A percentile compares a stretch with the other conserved stretches of the same genome.
Conservation (phyloP, 495 filamentous ascomycete genomes). For the Pyrenula aspistea region DNA sequence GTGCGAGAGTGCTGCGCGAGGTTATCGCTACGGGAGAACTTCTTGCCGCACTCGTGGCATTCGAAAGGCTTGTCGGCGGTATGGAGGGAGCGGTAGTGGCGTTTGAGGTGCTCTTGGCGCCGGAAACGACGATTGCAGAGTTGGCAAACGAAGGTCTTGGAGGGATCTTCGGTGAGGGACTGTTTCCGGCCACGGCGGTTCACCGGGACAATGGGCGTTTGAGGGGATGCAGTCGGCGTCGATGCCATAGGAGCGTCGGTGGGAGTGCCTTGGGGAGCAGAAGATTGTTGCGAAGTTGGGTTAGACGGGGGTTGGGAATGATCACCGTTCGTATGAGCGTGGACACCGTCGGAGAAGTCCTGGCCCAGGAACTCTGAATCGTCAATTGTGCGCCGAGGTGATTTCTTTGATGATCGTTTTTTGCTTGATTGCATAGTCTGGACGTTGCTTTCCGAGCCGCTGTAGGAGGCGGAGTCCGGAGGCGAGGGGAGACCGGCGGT, state of each 20-base stretch:
- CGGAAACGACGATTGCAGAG: conserved; percentile 95
- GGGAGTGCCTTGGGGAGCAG: conserved; percentile 7
- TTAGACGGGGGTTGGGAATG: conserved; percentile 8
- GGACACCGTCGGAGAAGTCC: conserved; percentile 7
- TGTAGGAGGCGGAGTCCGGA: conserved; percentile 21
- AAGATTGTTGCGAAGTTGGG: conserved; percentile 5
- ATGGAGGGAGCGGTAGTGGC: conserved; percentile 96
- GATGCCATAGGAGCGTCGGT: conserved; percentile 9
- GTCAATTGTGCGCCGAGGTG: conserved; percentile 21
- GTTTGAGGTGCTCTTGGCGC: conserved; percentile 96
- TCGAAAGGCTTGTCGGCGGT: conserved; percentile 98
- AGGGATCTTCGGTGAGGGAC: conserved; percentile 93
- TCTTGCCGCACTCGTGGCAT: conserved; percentile 95
- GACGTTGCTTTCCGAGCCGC: conserved; percentile 5
- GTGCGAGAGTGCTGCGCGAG: conserved; percentile 91
- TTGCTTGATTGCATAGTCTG: conserved; percentile 42
- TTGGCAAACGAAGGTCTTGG: conserved; percentile 95
- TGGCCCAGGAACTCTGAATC: conserved; percentile 11
- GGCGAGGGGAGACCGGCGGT: conserved; percentile 34
- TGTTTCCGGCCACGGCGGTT: conserved; percentile 97
- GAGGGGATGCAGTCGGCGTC: conserved; percentile 14
- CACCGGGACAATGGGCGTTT: conserved; percentile 45
- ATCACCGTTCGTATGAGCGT: conserved; percentile 7
- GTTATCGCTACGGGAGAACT: conserved; percentile 97
- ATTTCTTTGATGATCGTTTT: not conserved